Evolutionary conservation across 2,329 filamentous ascomycete genomes (phyloP), one percentile per base, ranked within the genome.

Genomic region (Alternaria triticimaculans): DNA sequence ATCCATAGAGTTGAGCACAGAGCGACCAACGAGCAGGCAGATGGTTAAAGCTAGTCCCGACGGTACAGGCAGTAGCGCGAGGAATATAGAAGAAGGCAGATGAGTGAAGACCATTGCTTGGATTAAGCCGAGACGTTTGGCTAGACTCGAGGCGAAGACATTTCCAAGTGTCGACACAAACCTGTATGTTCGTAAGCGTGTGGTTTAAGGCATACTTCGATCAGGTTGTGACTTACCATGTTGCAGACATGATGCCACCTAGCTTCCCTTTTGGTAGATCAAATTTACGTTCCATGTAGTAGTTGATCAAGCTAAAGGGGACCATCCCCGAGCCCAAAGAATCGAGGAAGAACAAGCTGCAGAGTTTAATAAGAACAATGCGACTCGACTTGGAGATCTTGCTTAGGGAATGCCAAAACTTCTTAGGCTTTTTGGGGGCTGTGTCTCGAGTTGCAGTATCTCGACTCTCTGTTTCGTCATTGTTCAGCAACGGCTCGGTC

Each of bases 281-380:
- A 68, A 88, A 89, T 64, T 88, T 88, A 49, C 84, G 83, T 69
- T 89, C 84, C 76, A 86, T 87, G 74, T 87, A 88, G 60, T 84
- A 87, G 66, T 87, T 85, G 30, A 81, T 70, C 9, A 78, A 59
- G 10, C 80, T 79, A 69, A 79, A 80, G 15, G 78, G 87, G 5
- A 89, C 89, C 75, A 94, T 85, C 2, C 92, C 91, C 2, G 88
- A 90, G 1, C 90, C 90, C 60, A 93, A 86, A 0, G 88, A 87
- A 75, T 94, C 91, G 6, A 93, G 72, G 1, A 85, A 86, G 70
- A 93, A 90, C 2, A 95, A 81, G 8, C 90, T 78, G 72, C 89
- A 91, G 0, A 95, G 82, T 54, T 88, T 87, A 55, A 86, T 76
- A 6, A 92, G 81, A 28, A 89, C 83, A 0, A 80, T 72, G 7